Percentiles rank a stretch among this genome's conserved stretches.
These are phyloP conservation scores for Pythium sp. DNA, from an alignment of 352 stramenopile genomes.

Conservation along the genomic window DNA sequence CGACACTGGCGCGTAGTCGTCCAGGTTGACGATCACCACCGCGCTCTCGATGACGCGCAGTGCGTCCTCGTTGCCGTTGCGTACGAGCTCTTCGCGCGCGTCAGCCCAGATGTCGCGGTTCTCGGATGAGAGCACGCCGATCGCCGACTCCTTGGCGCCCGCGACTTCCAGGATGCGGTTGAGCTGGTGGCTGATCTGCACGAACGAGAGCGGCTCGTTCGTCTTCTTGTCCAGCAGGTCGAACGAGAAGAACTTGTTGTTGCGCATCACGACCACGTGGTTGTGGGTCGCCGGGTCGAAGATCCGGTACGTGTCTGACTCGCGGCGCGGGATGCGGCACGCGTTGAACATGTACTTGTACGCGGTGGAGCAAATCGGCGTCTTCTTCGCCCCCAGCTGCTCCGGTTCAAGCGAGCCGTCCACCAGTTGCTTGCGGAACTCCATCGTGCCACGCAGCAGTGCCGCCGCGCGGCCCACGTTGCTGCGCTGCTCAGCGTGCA, in stretches of 20 bases:
- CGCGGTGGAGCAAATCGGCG: conserved; percentile 87
- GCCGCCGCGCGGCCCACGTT: conserved; percentile 75
- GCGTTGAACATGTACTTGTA: conserved; percentile 97
- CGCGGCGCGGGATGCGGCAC: conserved; percentile 86
- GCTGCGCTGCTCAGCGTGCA: conserved; percentile 51
- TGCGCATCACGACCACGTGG: conserved; percentile 89
- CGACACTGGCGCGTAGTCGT: conserved; percentile 58
- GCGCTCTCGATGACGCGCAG: conserved; percentile 65
- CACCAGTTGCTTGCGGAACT: conserved; percentile 89
- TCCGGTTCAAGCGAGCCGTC: conserved; percentile 85
- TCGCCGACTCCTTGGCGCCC: conserved; percentile 43
- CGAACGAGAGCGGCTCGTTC: conserved; percentile 43
- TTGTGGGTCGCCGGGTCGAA: conserved; percentile 85
- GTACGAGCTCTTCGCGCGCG: conserved; percentile 63
- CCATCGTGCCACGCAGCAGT: conserved; percentile 81
- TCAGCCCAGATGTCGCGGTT: conserved; percentile 81
- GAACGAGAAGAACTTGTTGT: conserved; percentile 77
- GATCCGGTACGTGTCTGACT: conserved; percentile 80
- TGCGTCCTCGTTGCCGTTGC: conserved; percentile 54
- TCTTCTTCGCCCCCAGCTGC: conserved; percentile 87
- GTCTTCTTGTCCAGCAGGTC: conserved; percentile 45
- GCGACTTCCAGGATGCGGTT: conserved; percentile 47
- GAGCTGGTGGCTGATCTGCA: conserved; percentile 56
- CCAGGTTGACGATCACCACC: conserved; percentile 65
- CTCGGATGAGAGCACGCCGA: conserved; percentile 68